Evolutionary conservation across 179 eudicot species (phyloP), one percentile per base, ranked within the genome.

Genomic region (Beta lomatogona): DNA sequence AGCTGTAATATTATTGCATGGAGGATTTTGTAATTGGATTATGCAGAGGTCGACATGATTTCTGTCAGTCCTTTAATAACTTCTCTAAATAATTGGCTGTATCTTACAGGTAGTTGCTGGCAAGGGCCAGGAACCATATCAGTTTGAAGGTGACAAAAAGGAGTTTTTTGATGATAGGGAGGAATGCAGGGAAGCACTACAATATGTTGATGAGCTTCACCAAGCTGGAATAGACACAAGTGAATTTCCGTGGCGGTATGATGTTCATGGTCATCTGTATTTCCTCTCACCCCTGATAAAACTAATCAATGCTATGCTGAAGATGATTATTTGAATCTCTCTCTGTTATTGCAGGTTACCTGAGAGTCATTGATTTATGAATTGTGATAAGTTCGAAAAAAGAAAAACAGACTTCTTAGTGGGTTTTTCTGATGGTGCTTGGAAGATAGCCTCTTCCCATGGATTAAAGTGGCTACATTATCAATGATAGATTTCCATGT

Each of bases 221-320:
- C 96, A 90, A 87, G 97, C 97, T 81, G 99, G 99, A 76, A 92
- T 96, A 81, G 99, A 96, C 89, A 96, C 99, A 6, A 96, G 97
- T 88, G 99, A 96, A 91, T 94, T 92, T 73, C 99, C 99, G 68
- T 96, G 98, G 99, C 86, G 99, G 99, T 95, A 92, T 79, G 84
- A 21, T 46, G 61, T 50, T 14, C 46, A 79, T 64, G 67, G 18
- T 46, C n/a, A 52, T 25, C 63, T 80, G 18, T 50, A 67, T 46
- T 19, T 52, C 19, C 36, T 65, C 41, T 55, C 41, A 61, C 57
- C 55, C 65, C 5, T 8, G 44, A n/a, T 69, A 79, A 68, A 15
- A 48, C 45, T 19, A 19, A 22, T 21, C 41, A 64, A 70, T 44
- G 9, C 2, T 82, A 31, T 77, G 71, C 76, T 6, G 22, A 59